Base-by-base conservation (phyloP, 2,329 filamentous ascomycete species). In the Apiospora marii region DNA sequence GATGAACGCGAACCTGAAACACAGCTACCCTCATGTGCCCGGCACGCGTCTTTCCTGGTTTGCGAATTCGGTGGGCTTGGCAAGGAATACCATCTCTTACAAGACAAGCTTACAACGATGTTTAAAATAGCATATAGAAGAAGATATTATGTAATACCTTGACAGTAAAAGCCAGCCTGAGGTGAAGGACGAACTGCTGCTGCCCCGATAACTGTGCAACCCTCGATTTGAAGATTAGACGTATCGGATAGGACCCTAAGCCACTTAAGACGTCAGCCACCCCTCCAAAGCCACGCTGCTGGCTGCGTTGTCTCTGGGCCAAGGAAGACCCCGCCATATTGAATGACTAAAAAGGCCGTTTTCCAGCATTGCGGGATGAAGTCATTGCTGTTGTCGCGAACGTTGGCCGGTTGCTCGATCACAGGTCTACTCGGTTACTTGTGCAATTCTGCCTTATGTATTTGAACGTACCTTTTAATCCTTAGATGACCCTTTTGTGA, bases 331-430 rank as follows among this genome's bases (percentile, higher is more conserved):
- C 58, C 58, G 58, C 58, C 58, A 64, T 13, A 34, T 61, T 34
- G 53, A 61, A 22, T 61, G 27, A 30, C 58, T 37, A 64, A 24
- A 64, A 58, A 64, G 41, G 8, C 19, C 30, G 22, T 34, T 64
- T 64, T 64, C 58, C 58, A 64, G 12, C 34, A 44, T 69, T n/a
- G 68, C 70, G 73, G 72, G 75, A 77, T 78, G 75, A 77, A 77
- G 74, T 78, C 77, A 78, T 77, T 72, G 72, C 67, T 48, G 41
- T 19, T 34, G 41, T 68, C 67, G 67, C 41, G 67, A 68, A 68
- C 22, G 41, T 41, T 34, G 34, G 58, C 58, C 58, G n/a, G 58
- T 64, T 64, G 30, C 19, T 64, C 22, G 16, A 41, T 41, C 58
- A 61, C 30, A n/a, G 34, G 58, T 22, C 24, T 4, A 46, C 41